A percentile compares a stretch with the other conserved stretches of the same genome.
Conservation (phyloP, 2,329 filamentous ascomycete genomes). For the Exophiala viscosa region DNA sequence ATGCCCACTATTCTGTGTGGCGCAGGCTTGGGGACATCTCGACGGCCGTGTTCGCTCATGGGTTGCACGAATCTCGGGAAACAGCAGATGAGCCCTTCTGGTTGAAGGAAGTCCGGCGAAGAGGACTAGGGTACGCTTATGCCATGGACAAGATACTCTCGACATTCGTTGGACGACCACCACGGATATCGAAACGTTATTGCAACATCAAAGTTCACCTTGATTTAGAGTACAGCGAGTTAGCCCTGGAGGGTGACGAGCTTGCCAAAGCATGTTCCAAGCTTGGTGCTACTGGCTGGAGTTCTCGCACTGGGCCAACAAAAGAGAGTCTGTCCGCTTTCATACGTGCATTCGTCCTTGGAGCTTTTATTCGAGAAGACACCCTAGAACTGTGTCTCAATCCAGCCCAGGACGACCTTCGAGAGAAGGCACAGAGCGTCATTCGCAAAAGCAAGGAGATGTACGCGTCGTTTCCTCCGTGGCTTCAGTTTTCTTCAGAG, state of each 20-base stretch:
- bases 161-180: conserved; percentile 50
- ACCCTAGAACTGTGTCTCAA: conserved; percentile 32
- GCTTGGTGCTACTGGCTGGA: conserved; percentile 33
- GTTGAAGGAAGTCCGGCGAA: too few species aligned
- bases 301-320: conserved; percentile 14
- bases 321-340: conserved; percentile 19
- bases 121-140: conserved; percentile 36
- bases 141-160: conserved; percentile 48
- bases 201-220: conserved; percentile 39
- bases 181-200: conserved; percentile 44
- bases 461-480: neutral
- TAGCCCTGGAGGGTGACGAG: conserved; percentile 30
- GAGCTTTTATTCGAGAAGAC: conserved; percentile 34
- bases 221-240: conserved; percentile 32
- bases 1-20: conserved; percentile 47
- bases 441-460: neutral
- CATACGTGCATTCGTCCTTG: conserved; percentile 21
- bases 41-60: conserved; percentile 46
- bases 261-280: conserved; percentile 29
- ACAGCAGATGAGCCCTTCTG: conserved; percentile 38
- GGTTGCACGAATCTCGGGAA: conserved; percentile 44
- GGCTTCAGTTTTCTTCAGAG: too few species aligned
- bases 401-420: neutral
- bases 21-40: conserved; percentile 46
- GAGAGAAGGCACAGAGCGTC: conserved; percentile 5